phyloP scores from a whole-genome alignment of 2,329 filamentous ascomycete genomes.

The Colletotrichum spinosum region DNA sequence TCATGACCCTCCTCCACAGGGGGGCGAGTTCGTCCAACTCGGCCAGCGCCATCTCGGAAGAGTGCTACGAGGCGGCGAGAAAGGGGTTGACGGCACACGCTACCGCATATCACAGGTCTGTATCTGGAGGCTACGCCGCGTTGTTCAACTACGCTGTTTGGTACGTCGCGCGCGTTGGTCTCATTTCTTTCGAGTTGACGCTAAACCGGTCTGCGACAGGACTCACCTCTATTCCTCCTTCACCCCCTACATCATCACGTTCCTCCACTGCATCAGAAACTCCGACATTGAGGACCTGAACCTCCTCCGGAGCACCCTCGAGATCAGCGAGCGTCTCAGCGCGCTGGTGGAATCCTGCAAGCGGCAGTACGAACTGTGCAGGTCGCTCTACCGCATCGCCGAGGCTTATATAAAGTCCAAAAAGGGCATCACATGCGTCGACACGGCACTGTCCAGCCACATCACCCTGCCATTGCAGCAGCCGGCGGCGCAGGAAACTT shows the following conservation, averaged over 20 bases:
- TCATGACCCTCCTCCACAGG: conserved; percentile 38
- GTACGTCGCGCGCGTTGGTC: conserved; percentile 13
- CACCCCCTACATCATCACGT: conserved; percentile 40
- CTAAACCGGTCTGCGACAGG: conserved; percentile 12
- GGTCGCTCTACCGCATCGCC: conserved; percentile 23
- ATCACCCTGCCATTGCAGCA: conserved; percentile 17
- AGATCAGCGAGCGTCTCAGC: conserved; percentile 23
- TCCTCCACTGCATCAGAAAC: conserved; percentile 38
- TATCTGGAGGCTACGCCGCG: conserved; percentile 27
- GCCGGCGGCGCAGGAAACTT: background rate
- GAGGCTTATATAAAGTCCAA: conserved; percentile 29
- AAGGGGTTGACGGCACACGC: conserved; percentile 38
- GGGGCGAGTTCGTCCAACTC: conserved; percentile 35
- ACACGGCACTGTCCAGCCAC: background rate
- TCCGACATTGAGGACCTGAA: conserved; percentile 31
- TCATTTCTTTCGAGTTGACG: background rate
- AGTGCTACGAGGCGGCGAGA: conserved; percentile 38
- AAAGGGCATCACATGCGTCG: background rate
- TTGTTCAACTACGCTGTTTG: conserved; percentile 39
- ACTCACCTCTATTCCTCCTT: conserved; percentile 41
- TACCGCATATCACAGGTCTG: conserved; percentile 31
- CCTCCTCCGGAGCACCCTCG: conserved; percentile 10
- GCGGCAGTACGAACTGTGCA: conserved; percentile 19
- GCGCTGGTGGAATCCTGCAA: conserved; percentile 23
- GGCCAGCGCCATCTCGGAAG: conserved; percentile 30